Evolutionary conservation across 805 yeast genomes (phyloP).

Genomic region (Cyberlindnera subsufficiens): DNA sequence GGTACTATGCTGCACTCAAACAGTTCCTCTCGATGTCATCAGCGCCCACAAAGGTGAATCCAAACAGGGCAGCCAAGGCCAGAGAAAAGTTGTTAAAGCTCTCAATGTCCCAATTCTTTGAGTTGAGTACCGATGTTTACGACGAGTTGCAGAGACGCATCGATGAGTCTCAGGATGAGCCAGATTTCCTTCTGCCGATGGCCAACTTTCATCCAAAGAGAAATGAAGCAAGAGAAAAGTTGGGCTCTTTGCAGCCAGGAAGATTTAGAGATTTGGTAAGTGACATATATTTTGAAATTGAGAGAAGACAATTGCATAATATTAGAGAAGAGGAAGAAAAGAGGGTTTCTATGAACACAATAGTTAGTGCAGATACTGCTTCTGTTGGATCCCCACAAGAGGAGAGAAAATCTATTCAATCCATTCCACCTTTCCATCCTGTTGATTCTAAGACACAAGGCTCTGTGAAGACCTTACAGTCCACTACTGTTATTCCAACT

Average conservation of each 20-base stretch:
- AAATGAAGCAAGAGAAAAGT: conserved; percentile 90
- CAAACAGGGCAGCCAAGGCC: conserved; percentile 67
- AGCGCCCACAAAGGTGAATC: conserved; percentile 21
- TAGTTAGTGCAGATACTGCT: background rate
- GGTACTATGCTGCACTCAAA: conserved; percentile 18
- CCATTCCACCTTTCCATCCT: background rate
- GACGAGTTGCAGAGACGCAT: conserved; percentile 86
- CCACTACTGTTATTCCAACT: conserved; percentile 74
- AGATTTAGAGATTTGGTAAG: conserved; percentile 87
- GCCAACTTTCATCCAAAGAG: conserved; percentile 83
- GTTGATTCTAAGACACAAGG: conserved; percentile 9
- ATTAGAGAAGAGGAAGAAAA: background rate
- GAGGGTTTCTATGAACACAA: conserved; percentile 4
- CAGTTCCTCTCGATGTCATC: conserved; percentile 22
- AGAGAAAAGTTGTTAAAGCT: conserved; percentile 79
- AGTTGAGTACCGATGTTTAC: conserved; percentile 88
- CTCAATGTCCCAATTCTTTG: conserved; percentile 77
- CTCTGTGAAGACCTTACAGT: conserved; percentile 39
- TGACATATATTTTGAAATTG: conserved; percentile 84
- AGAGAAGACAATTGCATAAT: conserved; percentile 57
- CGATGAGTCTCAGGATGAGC: conserved; percentile 50
- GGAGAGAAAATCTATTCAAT: background rate
- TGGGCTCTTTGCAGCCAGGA: conserved; percentile 74
- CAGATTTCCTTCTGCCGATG: conserved; percentile 63
- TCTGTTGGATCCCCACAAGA: background rate